phyloP scores from a whole-genome alignment of 768 basidiomycete genomes.

The Pholiota conissans region DNA sequence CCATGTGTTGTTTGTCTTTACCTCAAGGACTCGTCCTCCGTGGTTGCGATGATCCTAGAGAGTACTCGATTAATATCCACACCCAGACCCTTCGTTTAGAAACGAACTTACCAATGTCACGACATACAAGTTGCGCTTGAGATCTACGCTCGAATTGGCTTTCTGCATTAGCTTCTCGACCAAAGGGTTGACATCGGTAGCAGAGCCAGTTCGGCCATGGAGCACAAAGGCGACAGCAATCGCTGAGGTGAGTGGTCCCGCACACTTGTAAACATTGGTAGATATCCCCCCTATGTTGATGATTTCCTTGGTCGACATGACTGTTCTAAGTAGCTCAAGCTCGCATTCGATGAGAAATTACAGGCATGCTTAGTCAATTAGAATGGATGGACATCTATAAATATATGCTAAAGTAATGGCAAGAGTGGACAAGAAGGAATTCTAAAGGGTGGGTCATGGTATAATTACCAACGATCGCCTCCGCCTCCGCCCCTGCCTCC shows the following conservation, averaged over 20 bases:
- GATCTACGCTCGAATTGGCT: constrained; percentile 8
- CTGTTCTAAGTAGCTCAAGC: not conserved
- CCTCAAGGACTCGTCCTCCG: constrained; percentile 34
- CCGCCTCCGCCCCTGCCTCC: constrained; percentile 44
- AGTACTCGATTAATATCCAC: not conserved
- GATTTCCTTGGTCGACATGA: constrained; percentile 20
- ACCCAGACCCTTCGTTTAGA: not conserved
- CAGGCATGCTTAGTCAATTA: constrained; percentile 14
- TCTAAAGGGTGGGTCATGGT: constrained; percentile 8
- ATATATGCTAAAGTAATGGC: constrained; percentile 10
- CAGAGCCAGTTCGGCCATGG: constrained; percentile 39
- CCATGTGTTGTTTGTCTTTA: constrained; percentile 38
- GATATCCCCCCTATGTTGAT: constrained; percentile 37
- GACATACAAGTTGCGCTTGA: constrained; percentile 26
- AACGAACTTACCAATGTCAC: constrained; percentile 36
- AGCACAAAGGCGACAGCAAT: constrained; percentile 41
- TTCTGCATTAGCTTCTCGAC: constrained; percentile 25
- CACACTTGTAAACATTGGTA: constrained; percentile 32
- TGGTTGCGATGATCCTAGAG: constrained; percentile 52
- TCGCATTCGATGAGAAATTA: constrained; percentile 3
- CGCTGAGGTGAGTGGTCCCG: constrained; percentile 17
- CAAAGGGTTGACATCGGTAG: constrained; percentile 26
- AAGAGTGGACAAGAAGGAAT: not conserved
- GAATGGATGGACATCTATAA: constrained; percentile 13
- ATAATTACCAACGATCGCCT: constrained; percentile 35